Percentiles rank a stretch among this genome's conserved stretches.
Evolutionary conservation across 2,329 filamentous ascomycete genomes (phyloP).

Genomic region (Venturia pyrina): DNA sequence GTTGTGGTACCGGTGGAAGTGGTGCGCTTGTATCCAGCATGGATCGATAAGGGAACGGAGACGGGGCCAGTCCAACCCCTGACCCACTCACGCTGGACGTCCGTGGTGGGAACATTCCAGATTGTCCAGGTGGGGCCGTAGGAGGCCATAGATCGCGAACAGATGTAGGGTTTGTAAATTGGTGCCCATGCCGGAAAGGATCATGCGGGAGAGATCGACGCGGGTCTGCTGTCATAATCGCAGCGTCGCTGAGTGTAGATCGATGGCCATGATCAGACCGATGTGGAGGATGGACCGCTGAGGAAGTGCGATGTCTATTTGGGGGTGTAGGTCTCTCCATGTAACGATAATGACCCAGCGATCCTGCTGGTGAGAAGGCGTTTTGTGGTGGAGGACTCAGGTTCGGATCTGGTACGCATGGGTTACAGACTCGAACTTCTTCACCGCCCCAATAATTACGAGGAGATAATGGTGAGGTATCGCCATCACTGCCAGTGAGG

Average conservation of each 20-base stretch:
- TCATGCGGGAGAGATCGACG: constrained; percentile 1
- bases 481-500: constrained; percentile 29
- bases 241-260: constrained; percentile 9
- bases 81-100: not conserved
- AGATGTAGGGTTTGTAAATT: constrained; percentile 9
- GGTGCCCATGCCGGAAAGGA: not conserved
- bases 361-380: not conserved
- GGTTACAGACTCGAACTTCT: constrained; percentile 61
- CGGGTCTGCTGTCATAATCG: not conserved
- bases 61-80: not conserved
- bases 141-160: constrained; percentile 10
- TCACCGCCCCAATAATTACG: constrained; percentile 49
- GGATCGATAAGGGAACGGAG: constrained; percentile 2
- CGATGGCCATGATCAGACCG: constrained; percentile 3
- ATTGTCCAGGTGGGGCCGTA: constrained; percentile 10
- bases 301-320: constrained; percentile 1
- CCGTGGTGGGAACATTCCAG: constrained; percentile 3
- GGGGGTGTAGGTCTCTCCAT: not conserved
- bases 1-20: not conserved
- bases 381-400: constrained; percentile 47
- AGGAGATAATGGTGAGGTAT: constrained; percentile 17
- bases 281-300: not conserved
- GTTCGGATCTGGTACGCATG: constrained; percentile 62
- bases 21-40: not conserved
- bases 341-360: not conserved